Evolutionary conservation across 495 filamentous ascomycete genomes (phyloP), one percentile per base, ranked within the genome.

Genomic region (Rhypophila decipiens): DNA sequence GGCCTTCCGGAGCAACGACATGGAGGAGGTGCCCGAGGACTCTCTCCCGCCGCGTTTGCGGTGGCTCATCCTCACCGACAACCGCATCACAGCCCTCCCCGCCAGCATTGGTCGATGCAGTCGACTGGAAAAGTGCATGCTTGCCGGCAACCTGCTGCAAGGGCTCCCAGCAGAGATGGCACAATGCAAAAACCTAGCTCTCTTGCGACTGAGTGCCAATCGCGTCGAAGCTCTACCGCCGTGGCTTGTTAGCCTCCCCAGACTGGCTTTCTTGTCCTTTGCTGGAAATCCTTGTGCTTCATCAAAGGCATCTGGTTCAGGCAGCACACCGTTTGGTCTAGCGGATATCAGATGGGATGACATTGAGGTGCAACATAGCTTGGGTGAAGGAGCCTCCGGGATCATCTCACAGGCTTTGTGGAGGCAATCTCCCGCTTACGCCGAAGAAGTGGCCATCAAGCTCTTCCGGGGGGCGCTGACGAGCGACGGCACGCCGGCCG

Each of bases 41-140:
- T 42, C 67, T 5, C 39, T 74, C 13, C 73, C 71, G 15, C 59
- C 55, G 20, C 63, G 43, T 9, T 58, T 73, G 8, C 57, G 67
- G 38, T 71, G 66, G 60, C 56, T 74, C n/a, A 70, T 72, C 42
- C 55, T 76, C 7, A 71, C 68, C 11, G 59, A 65, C 44, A 74
- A 74, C 55, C 42, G 46, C 24, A 61, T 74, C 37, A 29, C 39
- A 2, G 44, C 45, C 1, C 51, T 76, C 7, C 69, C 71, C 1
- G 36, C 47, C n/a, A 64, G 57, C 49, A 65, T 76, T 22, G 65
- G 67, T 3, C 49, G 52, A 18, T 74, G 71, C 46, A 42, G 47
- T 15, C 54, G 58, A 12, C 50, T 75, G 5, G 61, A 72, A 44
- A 67, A 70, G 44, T 69, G 69, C 47, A 67, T 72, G 64, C 47